Evolutionary conservation across 495 filamentous ascomycete species (phyloP), one percentile per base, ranked within the genome.

Genomic region (Talaromyces wortmannii): DNA sequence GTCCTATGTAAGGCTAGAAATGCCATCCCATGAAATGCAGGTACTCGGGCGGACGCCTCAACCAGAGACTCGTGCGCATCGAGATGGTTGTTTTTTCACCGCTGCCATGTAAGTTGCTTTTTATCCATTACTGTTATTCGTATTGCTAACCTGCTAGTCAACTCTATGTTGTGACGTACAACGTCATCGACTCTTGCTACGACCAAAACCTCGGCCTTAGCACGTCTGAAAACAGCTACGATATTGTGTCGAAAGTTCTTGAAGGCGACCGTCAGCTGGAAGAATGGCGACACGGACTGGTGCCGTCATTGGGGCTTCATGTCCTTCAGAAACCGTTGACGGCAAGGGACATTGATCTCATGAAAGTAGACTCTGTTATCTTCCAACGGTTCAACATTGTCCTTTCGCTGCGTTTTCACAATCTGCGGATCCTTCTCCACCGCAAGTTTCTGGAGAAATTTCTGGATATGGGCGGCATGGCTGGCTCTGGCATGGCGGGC

Each of bases 151-250:
- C 32, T 31, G n/a, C 8, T 58, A 31, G 7, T 2, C 48, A 6
- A n/a, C 31, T 46, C 16, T 46, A 15, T 46, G 17, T 15, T 16
- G 10, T 50, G n/a, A 36, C 72, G 10, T 64, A 65, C 32, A 66
- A 59, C 44, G 59, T 71, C 11, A 57, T 76, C 11, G 72, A 76
- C 31, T 58, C 57, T 8, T 61, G 73, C 6, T 75, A 75, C 23
- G 70, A 66, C 11, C 69, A 68, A 16, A 76, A 76, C 47, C 62
- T 76, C 6, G 70, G 69, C 0, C 69, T 65, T 29, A 63, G 62
- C 2, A 53, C 29, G 1, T 7, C 6, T 13, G 5, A 13, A 10
- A 13, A 29, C 4, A 13, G 7, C 10, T 8, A 13, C 11, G 48
- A 33, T 11, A 11, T 13, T 33, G 30, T 32, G 4, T 32, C 29